These are phyloP conservation scores for Metschnikowia henanensis DNA, from an alignment of 805 yeast species.

Conservation along the genomic window DNA sequence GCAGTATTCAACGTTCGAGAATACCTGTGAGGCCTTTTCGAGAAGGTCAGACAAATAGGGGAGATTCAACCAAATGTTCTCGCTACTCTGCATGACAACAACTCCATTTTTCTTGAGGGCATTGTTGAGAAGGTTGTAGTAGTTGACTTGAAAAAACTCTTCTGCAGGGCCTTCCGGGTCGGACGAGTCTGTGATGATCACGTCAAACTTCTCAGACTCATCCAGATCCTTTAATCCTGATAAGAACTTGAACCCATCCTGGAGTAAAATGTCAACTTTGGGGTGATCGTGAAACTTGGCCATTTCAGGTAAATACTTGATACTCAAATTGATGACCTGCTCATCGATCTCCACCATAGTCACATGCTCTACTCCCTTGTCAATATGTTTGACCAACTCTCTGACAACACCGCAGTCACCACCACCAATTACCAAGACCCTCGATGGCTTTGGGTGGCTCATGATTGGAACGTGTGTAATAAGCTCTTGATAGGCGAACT, in stretches of 20 bases:
- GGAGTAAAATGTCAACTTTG: conserved; percentile 63
- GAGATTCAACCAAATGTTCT: conserved; percentile 74
- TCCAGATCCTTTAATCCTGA: conserved; percentile 30
- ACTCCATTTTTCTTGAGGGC: conserved; percentile 66
- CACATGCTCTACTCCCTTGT: conserved; percentile 50
- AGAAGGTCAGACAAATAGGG: conserved; percentile 49
- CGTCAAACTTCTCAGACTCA: conserved; percentile 60
- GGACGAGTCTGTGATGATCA: conserved; percentile 87
- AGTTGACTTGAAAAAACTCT: conserved; percentile 75
- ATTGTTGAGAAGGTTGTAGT: conserved; percentile 64
- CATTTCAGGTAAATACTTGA: conserved; percentile 77
- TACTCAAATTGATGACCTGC: conserved; percentile 70
- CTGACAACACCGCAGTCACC: conserved; percentile 96
- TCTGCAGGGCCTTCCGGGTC: conserved; percentile 98
- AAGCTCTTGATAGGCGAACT: conserved; percentile 92
- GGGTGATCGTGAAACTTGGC: conserved; percentile 62
- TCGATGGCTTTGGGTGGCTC: conserved; percentile 72
- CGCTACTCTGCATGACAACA: conserved; percentile 77
- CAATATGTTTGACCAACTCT: conserved; percentile 75
- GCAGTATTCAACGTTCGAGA: conserved; percentile 61
- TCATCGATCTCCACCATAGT: conserved; percentile 90
- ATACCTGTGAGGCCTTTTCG: conserved; percentile 51
- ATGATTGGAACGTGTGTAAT: conserved; percentile 81
- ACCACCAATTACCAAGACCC: conserved; percentile 88
- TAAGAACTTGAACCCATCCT: conserved; percentile 83